Conservation (phyloP, 495 filamentous ascomycete species). For the Venustampulla echinocandica region DNA sequence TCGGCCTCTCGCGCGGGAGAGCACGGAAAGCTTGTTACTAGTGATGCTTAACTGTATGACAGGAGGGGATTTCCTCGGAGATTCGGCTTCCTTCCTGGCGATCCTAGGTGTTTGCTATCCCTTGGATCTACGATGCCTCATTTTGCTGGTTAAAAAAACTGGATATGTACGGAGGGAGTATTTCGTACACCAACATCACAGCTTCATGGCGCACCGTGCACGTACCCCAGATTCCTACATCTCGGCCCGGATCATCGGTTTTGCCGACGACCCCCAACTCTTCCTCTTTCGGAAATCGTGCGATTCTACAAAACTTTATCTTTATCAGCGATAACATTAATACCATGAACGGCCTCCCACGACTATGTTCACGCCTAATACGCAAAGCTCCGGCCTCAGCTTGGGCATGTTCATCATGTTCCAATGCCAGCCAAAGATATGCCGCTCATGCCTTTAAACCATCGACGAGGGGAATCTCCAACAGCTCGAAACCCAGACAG, state of each 20-base stretch:
- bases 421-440: constrained; percentile 9
- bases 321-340: neutral
- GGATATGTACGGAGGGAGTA: no score
- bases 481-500: constrained; percentile 16
- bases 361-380: constrained; percentile 8
- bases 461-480: constrained; percentile 16
- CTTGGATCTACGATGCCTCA: no score
- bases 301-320: constrained; percentile 2
- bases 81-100: no score
- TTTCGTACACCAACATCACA: no score
- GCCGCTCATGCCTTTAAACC: constrained; percentile 14
- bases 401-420: constrained; percentile 20
- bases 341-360: constrained; percentile 17
- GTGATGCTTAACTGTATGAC: no score
- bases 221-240: neutral
- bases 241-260: constrained; percentile 9
- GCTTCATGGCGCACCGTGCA: no score
- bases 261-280: constrained; percentile 3
- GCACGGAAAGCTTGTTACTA: no score
- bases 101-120: no score
- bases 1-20: no score
- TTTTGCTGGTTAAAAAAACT: no score
- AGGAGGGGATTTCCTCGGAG: no score
- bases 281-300: constrained; percentile 11
- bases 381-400: constrained; percentile 16